These are phyloP conservation scores for Boletus rufocinnamomeus DNA, from an alignment of 768 basidiomycete genomes.

Conservation along the genomic window DNA sequence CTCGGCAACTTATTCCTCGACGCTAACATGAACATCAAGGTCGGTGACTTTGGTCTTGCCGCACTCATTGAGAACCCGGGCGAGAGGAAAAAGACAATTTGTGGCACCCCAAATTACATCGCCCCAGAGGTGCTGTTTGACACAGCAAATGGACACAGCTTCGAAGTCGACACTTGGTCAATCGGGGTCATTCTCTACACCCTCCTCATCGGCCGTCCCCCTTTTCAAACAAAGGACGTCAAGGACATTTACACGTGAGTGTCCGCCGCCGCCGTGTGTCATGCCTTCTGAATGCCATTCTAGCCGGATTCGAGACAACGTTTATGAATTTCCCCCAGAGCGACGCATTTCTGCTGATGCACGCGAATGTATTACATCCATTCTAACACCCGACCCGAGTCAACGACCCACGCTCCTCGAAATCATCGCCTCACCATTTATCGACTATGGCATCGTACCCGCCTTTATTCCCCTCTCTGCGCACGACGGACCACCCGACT, in stretches of 20 bases:
- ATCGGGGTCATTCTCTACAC: constrained; percentile 98
- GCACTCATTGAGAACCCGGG: constrained; percentile 96
- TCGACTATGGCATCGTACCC: constrained; percentile 79
- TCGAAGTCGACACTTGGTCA: constrained; percentile 98
- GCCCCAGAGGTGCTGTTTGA: constrained; percentile 98
- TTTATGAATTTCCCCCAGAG: constrained; percentile 88
- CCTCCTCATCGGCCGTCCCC: constrained; percentile 90
- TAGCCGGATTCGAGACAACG: constrained; percentile 90
- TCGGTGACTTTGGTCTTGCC: constrained; percentile 96
- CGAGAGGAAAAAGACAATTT: constrained; percentile 98
- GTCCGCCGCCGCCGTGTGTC: background rate
- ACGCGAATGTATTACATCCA: constrained; percentile 76
- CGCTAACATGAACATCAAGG: constrained; percentile 89
- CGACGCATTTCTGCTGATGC: constrained; percentile 69
- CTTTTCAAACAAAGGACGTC: constrained; percentile 98
- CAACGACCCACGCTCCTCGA: constrained; percentile 81
- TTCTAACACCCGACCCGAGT: constrained; percentile 83
- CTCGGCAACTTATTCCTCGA: constrained; percentile 95
- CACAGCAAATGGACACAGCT: constrained; percentile 93
- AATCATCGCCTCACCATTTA: constrained; percentile 84
- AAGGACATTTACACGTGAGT: constrained; percentile 91
- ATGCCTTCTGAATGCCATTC: constrained; percentile 10
- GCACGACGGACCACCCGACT: constrained; percentile 74
- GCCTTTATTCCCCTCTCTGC: constrained; percentile 78
- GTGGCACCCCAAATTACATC: constrained; percentile 98